These are phyloP conservation scores for Tylopilus subfusipes DNA, from an alignment of 768 basidiomycete genomes.

Conservation along the genomic window DNA sequence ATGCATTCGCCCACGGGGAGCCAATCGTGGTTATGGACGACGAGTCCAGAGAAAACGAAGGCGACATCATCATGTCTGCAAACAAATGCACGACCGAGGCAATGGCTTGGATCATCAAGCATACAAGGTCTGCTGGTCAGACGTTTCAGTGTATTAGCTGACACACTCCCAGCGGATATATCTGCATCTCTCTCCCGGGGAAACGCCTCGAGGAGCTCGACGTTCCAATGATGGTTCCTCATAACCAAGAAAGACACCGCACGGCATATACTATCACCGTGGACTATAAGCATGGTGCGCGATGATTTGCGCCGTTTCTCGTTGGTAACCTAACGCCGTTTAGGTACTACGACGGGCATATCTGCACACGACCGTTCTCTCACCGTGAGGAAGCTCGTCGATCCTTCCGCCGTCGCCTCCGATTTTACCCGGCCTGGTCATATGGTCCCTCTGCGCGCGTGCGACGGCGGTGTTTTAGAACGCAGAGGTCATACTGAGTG, in stretches of 20 bases:
- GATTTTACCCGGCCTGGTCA: conserved; percentile 95
- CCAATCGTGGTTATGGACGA: conserved; percentile 99
- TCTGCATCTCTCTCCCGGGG: conserved; percentile 82
- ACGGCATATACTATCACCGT: conserved; percentile 97
- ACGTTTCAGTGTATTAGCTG: conserved; percentile 1
- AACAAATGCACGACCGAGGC: conserved; percentile 84
- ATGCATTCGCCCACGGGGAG: conserved; percentile 73
- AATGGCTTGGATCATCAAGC: conserved; percentile 99
- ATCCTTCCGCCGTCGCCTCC: conserved; percentile 45
- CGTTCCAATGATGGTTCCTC: conserved; percentile 91
- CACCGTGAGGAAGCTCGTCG: conserved; percentile 81
- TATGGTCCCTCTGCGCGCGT: conserved; percentile 88
- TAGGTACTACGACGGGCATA: conserved; percentile 93
- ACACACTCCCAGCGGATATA: conserved; percentile 68
- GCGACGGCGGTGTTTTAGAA: conserved; percentile 78
- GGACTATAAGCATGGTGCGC: conserved; percentile 81
- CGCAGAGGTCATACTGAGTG: conserved; percentile 94
- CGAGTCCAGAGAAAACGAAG: conserved; percentile 93
- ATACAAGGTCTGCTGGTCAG: conserved; percentile 69
- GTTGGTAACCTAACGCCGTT: neutral
- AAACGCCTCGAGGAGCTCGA: conserved; percentile 72
- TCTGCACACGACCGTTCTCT: conserved; percentile 93
- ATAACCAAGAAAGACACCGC: conserved; percentile 84
- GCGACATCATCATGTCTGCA: conserved; percentile 90
- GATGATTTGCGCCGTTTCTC: neutral